Evolutionary conservation across 352 stramenopile genomes (phyloP).

Genomic region (Phytopythium sindhum): DNA sequence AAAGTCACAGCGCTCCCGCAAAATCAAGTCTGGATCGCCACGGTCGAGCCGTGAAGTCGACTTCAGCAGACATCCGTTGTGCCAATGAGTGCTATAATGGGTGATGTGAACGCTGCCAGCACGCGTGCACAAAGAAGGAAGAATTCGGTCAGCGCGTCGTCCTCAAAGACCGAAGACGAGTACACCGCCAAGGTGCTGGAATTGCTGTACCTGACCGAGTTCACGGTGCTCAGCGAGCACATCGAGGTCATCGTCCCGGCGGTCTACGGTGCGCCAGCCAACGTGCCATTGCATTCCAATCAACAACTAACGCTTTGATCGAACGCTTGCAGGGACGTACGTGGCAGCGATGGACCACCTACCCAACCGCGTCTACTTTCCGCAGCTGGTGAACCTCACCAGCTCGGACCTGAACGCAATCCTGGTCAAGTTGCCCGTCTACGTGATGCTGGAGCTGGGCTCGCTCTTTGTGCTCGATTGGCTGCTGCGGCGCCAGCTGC

Average conservation of each 20-base stretch:
- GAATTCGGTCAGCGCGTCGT: no score
- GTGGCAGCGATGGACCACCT: conserved; percentile 7
- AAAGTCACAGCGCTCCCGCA: no score
- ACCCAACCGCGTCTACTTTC: conserved; percentile 27
- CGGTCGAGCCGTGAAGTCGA: no score
- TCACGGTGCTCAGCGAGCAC: conserved; percentile 34
- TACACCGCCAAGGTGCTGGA: conserved; percentile 12
- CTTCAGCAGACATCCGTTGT: no score
- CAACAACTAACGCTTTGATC: no score
- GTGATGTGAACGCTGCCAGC: neutral
- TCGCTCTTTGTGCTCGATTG: conserved; percentile 17
- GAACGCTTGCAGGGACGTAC: neutral
- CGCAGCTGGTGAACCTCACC: conserved; percentile 17
- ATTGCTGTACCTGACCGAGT: conserved; percentile 33
- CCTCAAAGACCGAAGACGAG: conserved; percentile 6
- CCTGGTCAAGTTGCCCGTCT: conserved; percentile 11
- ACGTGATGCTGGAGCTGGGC: conserved; percentile 10
- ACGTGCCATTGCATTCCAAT: no score
- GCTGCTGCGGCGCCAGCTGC: conserved; percentile 13
- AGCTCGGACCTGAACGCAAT: conserved; percentile 5
- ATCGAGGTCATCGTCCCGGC: conserved; percentile 35
- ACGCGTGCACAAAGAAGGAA: no score
- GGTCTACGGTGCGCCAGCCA: conserved; percentile 30
- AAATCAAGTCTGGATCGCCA: no score
- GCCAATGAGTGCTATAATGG: neutral